Percentiles rank a stretch among this genome's conserved stretches.
Conservation (phyloP, 441 rosid species). For the Metrosideros polymorpha region DNA sequence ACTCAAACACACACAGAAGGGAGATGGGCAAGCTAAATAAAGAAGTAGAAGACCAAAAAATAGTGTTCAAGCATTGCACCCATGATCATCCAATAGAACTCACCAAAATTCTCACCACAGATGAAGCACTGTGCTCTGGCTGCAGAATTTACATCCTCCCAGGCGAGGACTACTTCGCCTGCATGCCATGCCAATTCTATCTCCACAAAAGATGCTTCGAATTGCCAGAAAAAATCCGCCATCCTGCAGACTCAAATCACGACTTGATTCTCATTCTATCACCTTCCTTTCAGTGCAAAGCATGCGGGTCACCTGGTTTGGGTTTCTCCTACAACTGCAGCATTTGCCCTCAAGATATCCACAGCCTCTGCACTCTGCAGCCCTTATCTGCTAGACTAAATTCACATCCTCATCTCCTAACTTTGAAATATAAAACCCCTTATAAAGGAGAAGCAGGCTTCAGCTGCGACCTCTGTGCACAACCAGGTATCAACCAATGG, state of each 20-base stretch:
- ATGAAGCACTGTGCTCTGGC: background rate
- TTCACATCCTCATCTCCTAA: background rate
- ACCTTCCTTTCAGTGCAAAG: too few species aligned
- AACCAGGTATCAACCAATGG: background rate
- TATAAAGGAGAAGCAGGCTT: background rate
- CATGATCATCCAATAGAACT: background rate
- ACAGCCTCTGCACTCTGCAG: too few species aligned
- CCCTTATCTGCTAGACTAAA: background rate
- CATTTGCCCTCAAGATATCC: too few species aligned
- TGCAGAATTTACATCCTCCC: background rate
- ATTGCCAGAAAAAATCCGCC: too few species aligned
- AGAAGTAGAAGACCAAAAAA: background rate
- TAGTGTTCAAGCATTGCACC: background rate
- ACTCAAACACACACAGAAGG: background rate
- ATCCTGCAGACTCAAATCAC: too few species aligned
- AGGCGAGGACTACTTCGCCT: background rate
- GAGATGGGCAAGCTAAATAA: background rate
- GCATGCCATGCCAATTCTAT: background rate
- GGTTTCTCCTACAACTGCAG: too few species aligned
- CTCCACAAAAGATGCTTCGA: background rate
- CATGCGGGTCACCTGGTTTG: too few species aligned
- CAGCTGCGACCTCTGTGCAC: background rate
- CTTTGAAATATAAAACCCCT: background rate
- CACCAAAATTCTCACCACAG: background rate
- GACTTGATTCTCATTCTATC: too few species aligned